Conservation (phyloP, 1,139 yeast genomes). For the Pichia norvegensis region DNA sequence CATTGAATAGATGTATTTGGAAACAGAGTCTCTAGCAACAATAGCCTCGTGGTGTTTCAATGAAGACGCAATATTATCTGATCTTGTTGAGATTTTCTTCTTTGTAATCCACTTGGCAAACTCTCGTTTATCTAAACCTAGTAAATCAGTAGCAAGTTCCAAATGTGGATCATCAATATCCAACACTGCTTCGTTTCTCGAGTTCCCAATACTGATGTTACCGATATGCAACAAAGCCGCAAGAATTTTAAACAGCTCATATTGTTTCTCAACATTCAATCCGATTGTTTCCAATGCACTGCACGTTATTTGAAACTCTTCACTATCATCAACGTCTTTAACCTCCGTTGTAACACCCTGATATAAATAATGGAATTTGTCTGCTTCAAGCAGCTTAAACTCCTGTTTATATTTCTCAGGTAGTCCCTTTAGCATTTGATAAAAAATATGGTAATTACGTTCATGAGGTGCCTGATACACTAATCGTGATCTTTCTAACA, state of each 20-base stretch:
- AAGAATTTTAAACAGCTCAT: conserved; percentile 63
- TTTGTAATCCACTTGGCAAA: conserved; percentile 91
- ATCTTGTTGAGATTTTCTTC: conserved; percentile 84
- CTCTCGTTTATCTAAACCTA: conserved; percentile 64
- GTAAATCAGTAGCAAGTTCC: conserved; percentile 71
- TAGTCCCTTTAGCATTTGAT: conserved; percentile 81
- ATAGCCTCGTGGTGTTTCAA: conserved; percentile 77
- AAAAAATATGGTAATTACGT: conserved; percentile 92
- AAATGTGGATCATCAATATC: conserved; percentile 80
- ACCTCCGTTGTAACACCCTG: conserved; percentile 78
- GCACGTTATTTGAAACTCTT: conserved; percentile 66
- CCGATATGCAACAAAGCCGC: conserved; percentile 96
- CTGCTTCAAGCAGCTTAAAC: conserved; percentile 56
- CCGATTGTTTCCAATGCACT: conserved; percentile 79
- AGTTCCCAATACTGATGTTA: conserved; percentile 78
- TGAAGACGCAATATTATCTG: conserved; percentile 83
- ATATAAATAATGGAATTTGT: conserved; percentile 71
- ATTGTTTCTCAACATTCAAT: conserved; percentile 50
- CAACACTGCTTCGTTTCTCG: conserved; percentile 76
- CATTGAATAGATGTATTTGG: conserved; percentile 87
- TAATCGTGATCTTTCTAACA: conserved; percentile 85
- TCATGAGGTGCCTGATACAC: conserved; percentile 89
- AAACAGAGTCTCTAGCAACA: conserved; percentile 92
- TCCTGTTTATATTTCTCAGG: conserved; percentile 46
- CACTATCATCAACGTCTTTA: conserved; percentile 71